These are phyloP conservation scores for Jaltomata sinuosa DNA, from an alignment of 257 asterid genomes.

Conservation along the genomic window DNA sequence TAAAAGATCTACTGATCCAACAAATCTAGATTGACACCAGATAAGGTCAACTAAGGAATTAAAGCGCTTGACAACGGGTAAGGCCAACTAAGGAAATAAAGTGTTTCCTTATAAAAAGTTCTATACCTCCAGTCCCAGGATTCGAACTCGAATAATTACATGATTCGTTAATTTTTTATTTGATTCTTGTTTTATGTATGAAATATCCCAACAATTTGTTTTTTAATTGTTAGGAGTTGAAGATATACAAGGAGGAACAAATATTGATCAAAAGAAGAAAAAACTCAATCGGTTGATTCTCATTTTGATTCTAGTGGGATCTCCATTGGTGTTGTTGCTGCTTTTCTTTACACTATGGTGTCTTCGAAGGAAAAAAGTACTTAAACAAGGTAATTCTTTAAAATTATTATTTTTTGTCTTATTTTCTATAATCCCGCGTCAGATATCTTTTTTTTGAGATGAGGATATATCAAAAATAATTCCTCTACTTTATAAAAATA, in stretches of 20 bases:
- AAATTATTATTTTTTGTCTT: no score
- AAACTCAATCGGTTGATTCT: not conserved
- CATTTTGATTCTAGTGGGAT: not conserved
- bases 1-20: no score
- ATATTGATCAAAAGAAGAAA: not conserved
- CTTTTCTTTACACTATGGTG: not conserved
- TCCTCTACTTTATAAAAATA: no score
- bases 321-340: not conserved
- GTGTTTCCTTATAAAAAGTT: no score
- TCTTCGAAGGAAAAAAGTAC: not conserved
- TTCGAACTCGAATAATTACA: not conserved
- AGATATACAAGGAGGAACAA: not conserved
- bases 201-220: not conserved
- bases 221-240: not conserved
- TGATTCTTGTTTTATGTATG: not conserved
- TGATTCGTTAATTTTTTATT: not conserved
- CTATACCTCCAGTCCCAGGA: no score
- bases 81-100: no score
- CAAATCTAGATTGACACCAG: no score
- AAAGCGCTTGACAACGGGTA: no score
- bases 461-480: no score
- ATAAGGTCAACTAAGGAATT: no score
- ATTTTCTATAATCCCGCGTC: no score
- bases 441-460: no score
- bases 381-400: constrained; percentile 2